These are phyloP conservation scores for Zygosaccharomyces bisporus DNA, from an alignment of 805 yeast species.

Conservation along the genomic window DNA sequence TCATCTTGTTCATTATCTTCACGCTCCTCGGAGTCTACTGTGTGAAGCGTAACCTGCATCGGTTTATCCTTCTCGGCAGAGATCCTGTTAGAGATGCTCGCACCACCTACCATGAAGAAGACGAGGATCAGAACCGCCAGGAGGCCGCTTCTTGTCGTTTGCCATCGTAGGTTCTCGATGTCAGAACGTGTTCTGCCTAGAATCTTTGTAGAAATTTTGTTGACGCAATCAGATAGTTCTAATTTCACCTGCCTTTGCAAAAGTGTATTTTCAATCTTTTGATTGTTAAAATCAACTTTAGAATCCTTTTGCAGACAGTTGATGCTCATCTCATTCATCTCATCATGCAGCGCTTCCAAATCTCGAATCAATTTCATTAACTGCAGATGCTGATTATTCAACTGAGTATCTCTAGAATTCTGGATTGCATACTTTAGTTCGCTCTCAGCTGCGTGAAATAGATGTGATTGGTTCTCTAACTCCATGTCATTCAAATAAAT, in stretches of 20 bases:
- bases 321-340: slow-evolving; percentile 58
- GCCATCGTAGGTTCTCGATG: slow-evolving; percentile 89
- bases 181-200: slow-evolving; percentile 79
- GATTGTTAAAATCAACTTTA: slow-evolving; percentile 80
- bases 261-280: slow-evolving; percentile 76
- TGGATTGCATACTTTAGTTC: slow-evolving; percentile 78
- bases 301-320: slow-evolving; percentile 66
- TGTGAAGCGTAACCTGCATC: slow-evolving; percentile 36
- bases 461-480: slow-evolving; percentile 79
- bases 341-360: slow-evolving; percentile 70
- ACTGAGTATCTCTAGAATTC: slow-evolving; percentile 63
- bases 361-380: slow-evolving; percentile 69
- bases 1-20: slow-evolving; percentile 36
- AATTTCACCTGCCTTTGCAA: slow-evolving; percentile 65
- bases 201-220: slow-evolving; percentile 77
- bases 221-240: slow-evolving; percentile 75
- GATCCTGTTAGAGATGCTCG: slow-evolving; percentile 38
- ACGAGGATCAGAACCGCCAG: slow-evolving; percentile 68
- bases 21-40: slow-evolving; percentile 38
- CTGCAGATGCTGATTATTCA: slow-evolving; percentile 61
- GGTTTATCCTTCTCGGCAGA: slow-evolving; percentile 35
- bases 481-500: slow-evolving; percentile 46
- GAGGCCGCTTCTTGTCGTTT: slow-evolving; percentile 83
- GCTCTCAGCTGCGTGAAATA: slow-evolving; percentile 89
- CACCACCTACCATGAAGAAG: slow-evolving; percentile 56